Conservation (phyloP, 148 eudicot species). For the Beta vulgaris region DNA sequence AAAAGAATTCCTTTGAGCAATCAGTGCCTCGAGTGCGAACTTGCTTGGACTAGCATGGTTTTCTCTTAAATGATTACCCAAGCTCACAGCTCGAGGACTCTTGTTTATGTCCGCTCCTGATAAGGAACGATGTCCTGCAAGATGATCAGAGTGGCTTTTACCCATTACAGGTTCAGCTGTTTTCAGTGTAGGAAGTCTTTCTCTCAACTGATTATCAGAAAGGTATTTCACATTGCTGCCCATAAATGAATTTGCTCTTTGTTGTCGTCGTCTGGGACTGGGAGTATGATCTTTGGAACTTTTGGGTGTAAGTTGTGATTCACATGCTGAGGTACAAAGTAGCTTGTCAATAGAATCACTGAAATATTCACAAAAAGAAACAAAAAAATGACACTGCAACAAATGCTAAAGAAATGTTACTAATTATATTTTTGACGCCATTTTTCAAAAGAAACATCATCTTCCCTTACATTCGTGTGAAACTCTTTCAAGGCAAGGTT, state of each 20-base stretch:
- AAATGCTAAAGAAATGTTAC: too few species aligned
- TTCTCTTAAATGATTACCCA: slow-evolving; percentile 4
- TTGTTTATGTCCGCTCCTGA: slow-evolving; percentile 1
- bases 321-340: slow-evolving; percentile 47
- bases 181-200: background rate
- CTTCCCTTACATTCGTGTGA: too few species aligned
- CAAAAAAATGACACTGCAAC: background rate
- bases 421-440: too few species aligned
- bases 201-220: background rate
- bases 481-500: too few species aligned
- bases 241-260: slow-evolving; percentile 33
- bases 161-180: slow-evolving; percentile 2
- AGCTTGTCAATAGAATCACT: slow-evolving; percentile 5
- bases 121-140: slow-evolving; percentile 7
- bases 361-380: background rate
- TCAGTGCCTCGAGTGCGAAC: slow-evolving; percentile 13
- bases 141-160: slow-evolving; percentile 25
- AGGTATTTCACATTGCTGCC: slow-evolving; percentile 25
- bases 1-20: slow-evolving; percentile 8
- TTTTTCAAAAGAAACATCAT: too few species aligned
- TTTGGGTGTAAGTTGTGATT: slow-evolving; percentile 53
- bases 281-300: slow-evolving; percentile 27
- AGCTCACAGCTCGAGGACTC: slow-evolving; percentile 17
- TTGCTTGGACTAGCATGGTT: slow-evolving; percentile 6
- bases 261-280: too few species aligned